Evolutionary conservation across 129 eudicot species (phyloP), one percentile per base, ranked within the genome.

Genomic region (Glebionis coronaria): DNA sequence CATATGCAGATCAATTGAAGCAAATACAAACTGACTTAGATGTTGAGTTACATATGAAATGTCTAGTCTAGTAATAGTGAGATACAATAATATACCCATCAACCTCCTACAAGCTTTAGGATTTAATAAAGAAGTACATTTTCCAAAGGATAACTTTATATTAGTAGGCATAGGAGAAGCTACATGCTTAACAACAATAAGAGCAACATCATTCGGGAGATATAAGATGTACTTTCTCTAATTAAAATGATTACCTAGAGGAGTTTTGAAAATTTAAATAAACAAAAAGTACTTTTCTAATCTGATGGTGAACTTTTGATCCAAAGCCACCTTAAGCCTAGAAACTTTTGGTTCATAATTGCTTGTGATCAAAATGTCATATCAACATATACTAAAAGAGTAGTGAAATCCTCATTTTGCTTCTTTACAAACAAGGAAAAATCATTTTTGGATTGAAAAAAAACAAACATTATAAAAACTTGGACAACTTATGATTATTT

Each of bases 11-110:
- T 63, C 0, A 9, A 18, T 1, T 31, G 31, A 55, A 13, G 28
- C 49, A 63, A 27, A 31, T 0, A 63, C 23, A 40, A 63, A 63
- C 9, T 63, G 69, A 63, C 69, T 63, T 0, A 63, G 7, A 5
- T 63, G 69, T 63, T 63, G 69, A 0, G 44, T 28, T 3, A n/a
- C 21, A 63, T 63, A 61, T 1, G 46, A 61, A 0, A 61, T 61
- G 19, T 61, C 47, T 9, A 49, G 20, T 11, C 66, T 61, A 10
- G 27, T 38, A 25, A 40, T 63, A 1, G 49, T 63, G 2, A 63
- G 54, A 42, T 63, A 63, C 0, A 28, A 3, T 4, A 2, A 63
- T 1, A 0, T 44, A 20, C 13, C 69, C 3, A 63, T 29, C 25
- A 63, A 0, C 9, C 55, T 40, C 19, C 69, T 63, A 18, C 44